Evolutionary conservation across 2,329 filamentous ascomycete genomes (phyloP), one percentile per base, ranked within the genome.

Genomic region (Colletotrichum ledebouriae): DNA sequence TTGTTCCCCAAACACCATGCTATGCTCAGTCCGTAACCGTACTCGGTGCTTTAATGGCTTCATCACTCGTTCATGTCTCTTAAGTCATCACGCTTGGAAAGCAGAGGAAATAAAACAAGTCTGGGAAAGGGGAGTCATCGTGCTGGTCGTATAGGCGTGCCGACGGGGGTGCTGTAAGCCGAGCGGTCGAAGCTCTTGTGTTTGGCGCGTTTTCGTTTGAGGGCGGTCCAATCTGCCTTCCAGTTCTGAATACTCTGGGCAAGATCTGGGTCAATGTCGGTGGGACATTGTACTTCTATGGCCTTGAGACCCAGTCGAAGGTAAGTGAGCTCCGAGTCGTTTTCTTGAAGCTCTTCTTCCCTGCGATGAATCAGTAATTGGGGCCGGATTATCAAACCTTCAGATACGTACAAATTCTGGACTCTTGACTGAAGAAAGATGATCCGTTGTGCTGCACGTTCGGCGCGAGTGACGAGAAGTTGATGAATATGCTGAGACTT

Each of bases 261-360:
- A 39, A 90, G 83, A 67, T 89, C 87, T 33, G 82, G 80, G 75
- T 89, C 86, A 2, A 82, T 81, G 65, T 84, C 82, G 49, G 81
- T 76, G 5, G 85, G 80, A 74, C 85, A 84, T 72, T 88, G 86
- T 17, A 89, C 84, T 79, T 90, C 87, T 72, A 90, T 84, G 22
- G 86, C 87, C 71, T 89, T 87, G 70, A 90, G 82, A 74, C 87
- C 85, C 69, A 92, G 86, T 65, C 87, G 86, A 47, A 89, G 82
- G 74, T 87, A 87, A 50, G 86, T 83, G 33, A 91, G 82, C 74
- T 90, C 88, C 46, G 87, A 85, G 70, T 89, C 86, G 73, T 85
- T 85, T 72, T 86, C 82, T 56, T 84, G 80, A 25, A 86, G 81
- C 72, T 89, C 85, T 42, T 85, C 80, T 74, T 87, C 88, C 72